Evolutionary conservation across 2,329 filamentous ascomycete species (phyloP).

Genomic region (Paraphoma sp.): DNA sequence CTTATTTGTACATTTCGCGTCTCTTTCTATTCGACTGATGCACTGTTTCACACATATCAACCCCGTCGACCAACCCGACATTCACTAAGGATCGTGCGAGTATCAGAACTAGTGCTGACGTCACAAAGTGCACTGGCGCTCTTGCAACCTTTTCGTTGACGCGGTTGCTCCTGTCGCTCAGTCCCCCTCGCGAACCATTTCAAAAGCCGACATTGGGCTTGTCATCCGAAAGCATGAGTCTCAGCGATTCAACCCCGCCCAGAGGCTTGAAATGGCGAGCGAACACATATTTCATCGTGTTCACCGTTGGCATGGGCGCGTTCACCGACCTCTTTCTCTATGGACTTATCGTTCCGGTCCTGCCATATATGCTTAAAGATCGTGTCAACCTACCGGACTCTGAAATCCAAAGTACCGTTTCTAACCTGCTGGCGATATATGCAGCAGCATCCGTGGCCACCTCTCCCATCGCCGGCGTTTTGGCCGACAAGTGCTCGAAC

Average conservation of each 20-base stretch:
- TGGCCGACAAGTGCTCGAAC: conserved; percentile 59
- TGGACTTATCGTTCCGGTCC: conserved; percentile 63
- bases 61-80: background rate
- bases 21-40: no score
- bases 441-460: conserved; percentile 61
- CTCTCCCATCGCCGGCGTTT: conserved; percentile 60
- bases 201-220: background rate
- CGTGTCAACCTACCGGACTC: conserved; percentile 56
- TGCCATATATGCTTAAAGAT: conserved; percentile 64
- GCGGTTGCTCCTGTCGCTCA: no score
- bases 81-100: background rate
- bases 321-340: conserved; percentile 68
- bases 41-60: background rate
- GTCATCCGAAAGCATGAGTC: conserved; percentile 2
- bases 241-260: conserved; percentile 10
- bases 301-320: conserved; percentile 62
- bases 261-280: conserved; percentile 61
- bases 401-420: conserved; percentile 61
- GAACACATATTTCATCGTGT: conserved; percentile 64
- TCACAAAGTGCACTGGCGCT: background rate
- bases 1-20: no score
- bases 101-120: background rate
- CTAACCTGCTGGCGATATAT: conserved; percentile 61
- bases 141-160: background rate
- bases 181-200: background rate